phyloP scores from a whole-genome alignment of 257 asterid genomes.

The Nemophila menziesii region DNA sequence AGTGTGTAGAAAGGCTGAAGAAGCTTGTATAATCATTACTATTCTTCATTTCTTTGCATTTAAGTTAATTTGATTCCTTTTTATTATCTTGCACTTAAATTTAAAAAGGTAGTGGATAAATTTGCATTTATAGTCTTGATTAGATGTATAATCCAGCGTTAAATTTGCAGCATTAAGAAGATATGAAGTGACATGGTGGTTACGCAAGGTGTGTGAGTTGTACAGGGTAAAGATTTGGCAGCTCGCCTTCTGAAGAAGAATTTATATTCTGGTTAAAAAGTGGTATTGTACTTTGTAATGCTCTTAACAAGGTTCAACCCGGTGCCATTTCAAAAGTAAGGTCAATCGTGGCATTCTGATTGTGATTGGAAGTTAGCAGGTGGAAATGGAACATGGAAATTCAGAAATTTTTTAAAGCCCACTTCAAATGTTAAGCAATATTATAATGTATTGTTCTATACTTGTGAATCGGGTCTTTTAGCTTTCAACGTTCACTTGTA shows the following conservation, averaged over 20 bases:
- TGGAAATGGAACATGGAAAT: constrained; percentile 53
- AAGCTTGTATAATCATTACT: no score
- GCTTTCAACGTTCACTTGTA: no score
- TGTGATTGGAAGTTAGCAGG: constrained; percentile 70
- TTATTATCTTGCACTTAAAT: no score
- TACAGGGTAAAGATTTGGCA: constrained; percentile 77
- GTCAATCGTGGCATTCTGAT: constrained; percentile 7
- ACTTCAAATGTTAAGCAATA: constrained; percentile 40
- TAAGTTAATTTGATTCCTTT: no score
- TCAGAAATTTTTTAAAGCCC: constrained; percentile 42
- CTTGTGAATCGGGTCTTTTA: no score
- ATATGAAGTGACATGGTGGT: constrained; percentile 76
- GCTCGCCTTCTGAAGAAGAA: constrained; percentile 88
- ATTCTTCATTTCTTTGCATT: no score
- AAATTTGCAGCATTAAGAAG: constrained; percentile 69
- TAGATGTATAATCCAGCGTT: constrained; percentile 8
- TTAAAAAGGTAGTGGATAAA: background rate
- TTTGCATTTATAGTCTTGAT: background rate
- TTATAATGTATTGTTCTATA: no score
- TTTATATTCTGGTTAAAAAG: constrained; percentile 78
- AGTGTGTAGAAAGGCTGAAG: no score
- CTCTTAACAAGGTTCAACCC: constrained; percentile 65
- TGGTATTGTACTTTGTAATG: constrained; percentile 88
- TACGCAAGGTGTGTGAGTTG: constrained; percentile 82
- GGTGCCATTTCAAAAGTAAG: constrained; percentile 74